Base-by-base conservation (phyloP, 176 grass and related monocot species). In the Poa annua region DNA sequence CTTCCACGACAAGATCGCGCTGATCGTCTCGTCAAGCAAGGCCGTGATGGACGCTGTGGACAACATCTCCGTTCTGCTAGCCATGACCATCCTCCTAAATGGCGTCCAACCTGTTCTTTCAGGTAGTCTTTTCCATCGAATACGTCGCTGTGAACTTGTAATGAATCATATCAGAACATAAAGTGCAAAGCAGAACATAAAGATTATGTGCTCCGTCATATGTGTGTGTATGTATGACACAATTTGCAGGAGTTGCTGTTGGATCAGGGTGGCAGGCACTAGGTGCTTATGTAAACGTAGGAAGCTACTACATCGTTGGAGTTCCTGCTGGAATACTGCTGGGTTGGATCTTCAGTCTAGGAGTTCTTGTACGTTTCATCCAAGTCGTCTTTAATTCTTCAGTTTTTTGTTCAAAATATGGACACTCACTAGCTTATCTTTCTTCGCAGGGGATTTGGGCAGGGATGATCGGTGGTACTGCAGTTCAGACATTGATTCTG, bases 241-340 rank as follows among this genome's bases (percentile, higher is more conserved):
- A 70, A 44, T 55, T 61, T 60, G 24, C 52, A 90, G 91, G 88
- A 25, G 88, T 93, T 22, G 91, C 88, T 59, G 36, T 93, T 50
- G 91, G 88, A 20, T 75, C 91, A 49, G 88, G 88, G 13, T 88
- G 88, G 82, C 91, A 93, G 45, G 52, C 76, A 14, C 11, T 49
- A 20, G 88, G 88, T n/a, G 91, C 88, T 52, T 93, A 90, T 76
- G 88, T 93, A 4, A 93, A 88, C 48, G 47, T 90, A 20, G 91
- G 88, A 15, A 80, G 72, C n/a, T 93, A 93, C 61, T 93, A 93
- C 74, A 34, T 93, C 10, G 80, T 90, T 22, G 79, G 88, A 12
- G 39, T 93, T 66, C 91, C 85, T 0, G 11, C 85, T 36, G 34
- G 91, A 20, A 17, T 93, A 72, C 14, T 93, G 15, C 45, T 93